These are phyloP conservation scores for Musa beccarii DNA, from an alignment of 176 grass and related monocot genomes.

Conservation along the genomic window DNA sequence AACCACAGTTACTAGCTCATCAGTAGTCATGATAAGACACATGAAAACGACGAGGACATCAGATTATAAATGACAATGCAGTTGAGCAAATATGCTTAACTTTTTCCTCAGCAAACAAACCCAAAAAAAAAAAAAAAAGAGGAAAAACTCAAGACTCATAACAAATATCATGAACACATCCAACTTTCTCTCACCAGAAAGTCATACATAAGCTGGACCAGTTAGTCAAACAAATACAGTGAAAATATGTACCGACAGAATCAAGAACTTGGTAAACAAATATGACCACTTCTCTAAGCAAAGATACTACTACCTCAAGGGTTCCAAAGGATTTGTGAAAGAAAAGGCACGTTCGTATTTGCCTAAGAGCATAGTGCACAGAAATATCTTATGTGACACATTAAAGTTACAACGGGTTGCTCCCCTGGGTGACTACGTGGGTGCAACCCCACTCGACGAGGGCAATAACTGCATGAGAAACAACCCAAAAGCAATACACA, in stretches of 20 bases:
- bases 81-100: no score
- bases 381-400: neutral
- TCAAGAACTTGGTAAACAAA: neutral
- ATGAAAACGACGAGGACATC: no score
- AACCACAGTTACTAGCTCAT: no score
- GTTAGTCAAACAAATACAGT: neutral
- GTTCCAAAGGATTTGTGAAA: neutral
- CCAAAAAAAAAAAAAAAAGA: no score
- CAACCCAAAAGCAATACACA: conserved; percentile 37
- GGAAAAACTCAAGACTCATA: no score
- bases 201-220: neutral
- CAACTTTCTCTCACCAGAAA: neutral
- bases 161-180: neutral
- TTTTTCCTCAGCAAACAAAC: no score
- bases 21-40: no score
- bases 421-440: conserved; percentile 29
- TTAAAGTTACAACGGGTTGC: neutral
- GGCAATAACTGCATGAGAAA: conserved; percentile 26
- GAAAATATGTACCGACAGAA: neutral
- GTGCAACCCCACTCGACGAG: conserved; percentile 27
- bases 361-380: neutral
- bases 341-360: neutral
- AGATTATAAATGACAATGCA: no score
- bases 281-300: neutral
- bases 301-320: neutral